Evolutionary conservation across 768 basidiomycete species (phyloP).

Genomic region (Cystobasidiopsis lactophilus): DNA sequence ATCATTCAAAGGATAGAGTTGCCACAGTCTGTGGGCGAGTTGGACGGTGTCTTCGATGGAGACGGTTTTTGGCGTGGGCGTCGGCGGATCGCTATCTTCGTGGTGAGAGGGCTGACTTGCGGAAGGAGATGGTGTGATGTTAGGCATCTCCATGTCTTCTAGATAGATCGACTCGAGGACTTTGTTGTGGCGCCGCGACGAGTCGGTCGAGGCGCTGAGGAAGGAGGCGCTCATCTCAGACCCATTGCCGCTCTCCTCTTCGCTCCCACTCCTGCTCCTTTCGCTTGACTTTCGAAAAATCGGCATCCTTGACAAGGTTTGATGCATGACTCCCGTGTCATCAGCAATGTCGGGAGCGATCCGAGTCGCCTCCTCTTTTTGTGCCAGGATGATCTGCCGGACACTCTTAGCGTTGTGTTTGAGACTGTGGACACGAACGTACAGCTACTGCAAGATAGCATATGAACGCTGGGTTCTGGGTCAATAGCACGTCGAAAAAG

Average conservation of each 20-base stretch:
- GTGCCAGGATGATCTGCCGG: conserved; percentile 26
- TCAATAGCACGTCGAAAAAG: conserved; percentile 29
- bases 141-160: conserved; percentile 1
- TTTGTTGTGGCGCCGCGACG: conserved; percentile 10
- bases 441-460: conserved; percentile 28
- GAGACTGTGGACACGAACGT: conserved; percentile 8
- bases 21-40: conserved; percentile 10
- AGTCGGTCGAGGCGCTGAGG: conserved; percentile 14
- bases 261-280: neutral
- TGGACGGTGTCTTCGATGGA: conserved; percentile 21
- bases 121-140: neutral
- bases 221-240: neutral
- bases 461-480: conserved; percentile 27
- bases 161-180: neutral
- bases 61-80: conserved; percentile 18
- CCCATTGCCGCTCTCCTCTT: neutral
- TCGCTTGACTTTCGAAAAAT: conserved; percentile 1
- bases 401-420: neutral
- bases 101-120: neutral
- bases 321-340: conserved; percentile 27
- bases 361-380: conserved; percentile 22
- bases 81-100: neutral
- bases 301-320: conserved; percentile 22
- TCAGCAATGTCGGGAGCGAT: conserved; percentile 21
- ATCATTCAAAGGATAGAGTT: neutral